These are phyloP conservation scores for Corchorus capsularis DNA, from an alignment of 345 rosid species.

Conservation along the genomic window DNA sequence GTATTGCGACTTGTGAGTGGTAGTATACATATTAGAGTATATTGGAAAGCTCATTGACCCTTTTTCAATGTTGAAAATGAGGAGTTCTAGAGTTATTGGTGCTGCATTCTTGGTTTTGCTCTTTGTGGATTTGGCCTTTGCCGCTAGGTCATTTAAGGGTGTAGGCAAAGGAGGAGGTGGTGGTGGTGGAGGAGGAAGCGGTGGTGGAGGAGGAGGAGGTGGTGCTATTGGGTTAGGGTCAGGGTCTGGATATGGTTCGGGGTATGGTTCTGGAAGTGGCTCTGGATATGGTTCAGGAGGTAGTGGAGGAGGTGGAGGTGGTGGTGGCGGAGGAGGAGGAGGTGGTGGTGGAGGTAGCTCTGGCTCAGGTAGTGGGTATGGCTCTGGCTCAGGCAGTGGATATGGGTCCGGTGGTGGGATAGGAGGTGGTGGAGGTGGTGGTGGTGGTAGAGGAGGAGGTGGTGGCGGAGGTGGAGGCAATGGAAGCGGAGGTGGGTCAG, in stretches of 20 bases:
- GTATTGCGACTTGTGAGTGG: neutral
- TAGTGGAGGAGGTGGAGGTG: constrained; percentile 33
- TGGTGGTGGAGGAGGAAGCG: constrained; percentile 44
- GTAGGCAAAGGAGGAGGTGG: constrained; percentile 40
- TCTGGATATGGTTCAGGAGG: constrained; percentile 40
- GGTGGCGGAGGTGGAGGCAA: constrained; percentile 31
- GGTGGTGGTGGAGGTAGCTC: constrained; percentile 40
- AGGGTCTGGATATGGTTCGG: constrained; percentile 30
- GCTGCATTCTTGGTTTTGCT: constrained; percentile 47
- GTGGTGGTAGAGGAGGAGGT: constrained; percentile 23
- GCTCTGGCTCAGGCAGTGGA: constrained; percentile 32
- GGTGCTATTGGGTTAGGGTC: neutral
- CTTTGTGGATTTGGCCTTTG: constrained; percentile 45
- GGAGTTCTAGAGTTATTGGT: constrained; percentile 32
- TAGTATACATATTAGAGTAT: neutral
- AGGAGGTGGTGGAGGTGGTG: constrained; percentile 31
- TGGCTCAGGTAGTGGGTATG: no score
- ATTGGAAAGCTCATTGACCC: neutral
- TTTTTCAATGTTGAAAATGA: constrained; percentile 24
- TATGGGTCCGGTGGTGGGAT: constrained; percentile 31
- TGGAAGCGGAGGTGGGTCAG: constrained; percentile 40
- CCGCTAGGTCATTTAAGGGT: constrained; percentile 39
- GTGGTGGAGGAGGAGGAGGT: constrained; percentile 40
- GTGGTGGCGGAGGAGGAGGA: no score
- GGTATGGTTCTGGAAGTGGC: constrained; percentile 51